Base-by-base conservation (phyloP, 306 rosid species). In the Sphenostylis stenocarpa region DNA sequence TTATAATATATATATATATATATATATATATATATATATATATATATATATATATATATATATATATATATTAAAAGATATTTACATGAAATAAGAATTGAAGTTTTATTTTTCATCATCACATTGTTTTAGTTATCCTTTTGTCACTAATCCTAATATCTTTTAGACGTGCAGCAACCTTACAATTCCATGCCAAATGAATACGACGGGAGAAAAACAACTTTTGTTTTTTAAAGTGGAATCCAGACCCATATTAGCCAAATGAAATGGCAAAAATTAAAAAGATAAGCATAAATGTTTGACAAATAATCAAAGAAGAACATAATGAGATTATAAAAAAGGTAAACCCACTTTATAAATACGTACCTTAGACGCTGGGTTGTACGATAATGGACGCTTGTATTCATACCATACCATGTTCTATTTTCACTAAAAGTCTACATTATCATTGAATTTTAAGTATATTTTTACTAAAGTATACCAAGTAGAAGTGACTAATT, bases 271-370 rank as follows among this genome's bases (percentile, higher is more conserved):
- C 24, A 62, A 43, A 11, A 41, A 6, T n/a, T n/a, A n/a, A n/a
- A n/a, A n/a, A 14, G 72, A 66, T 67, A 67, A 67, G 38, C 26
- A 67, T 67, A 13, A 23, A 16, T 66, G 72, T 41, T 28, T 41
- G 3, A 23, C 49, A 20, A 6, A n/a, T 1, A 39, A 23, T 21
- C 53, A 21, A 43, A 23, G 55, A 67, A 12, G 2, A 67, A 41
- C 36, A 2, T 0, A 36, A 12, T 39, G 36, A 7, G n/a, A 36
- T 34, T 13, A 21, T 21, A 41, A 21, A 66, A 11, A 39, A n/a
- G n/a, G 9, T 0, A 41, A 39, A 21, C n/a, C 44, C 12, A 10
- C 28, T 64, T 34, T 64, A 64, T 64, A 17, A 39, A 39, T 39
- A 39, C 52, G 19, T 39, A 11, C 16, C 71, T 65, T 20, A 20